Conservation (phyloP, 768 basidiomycete species). For the Galerina marginata region DNA sequence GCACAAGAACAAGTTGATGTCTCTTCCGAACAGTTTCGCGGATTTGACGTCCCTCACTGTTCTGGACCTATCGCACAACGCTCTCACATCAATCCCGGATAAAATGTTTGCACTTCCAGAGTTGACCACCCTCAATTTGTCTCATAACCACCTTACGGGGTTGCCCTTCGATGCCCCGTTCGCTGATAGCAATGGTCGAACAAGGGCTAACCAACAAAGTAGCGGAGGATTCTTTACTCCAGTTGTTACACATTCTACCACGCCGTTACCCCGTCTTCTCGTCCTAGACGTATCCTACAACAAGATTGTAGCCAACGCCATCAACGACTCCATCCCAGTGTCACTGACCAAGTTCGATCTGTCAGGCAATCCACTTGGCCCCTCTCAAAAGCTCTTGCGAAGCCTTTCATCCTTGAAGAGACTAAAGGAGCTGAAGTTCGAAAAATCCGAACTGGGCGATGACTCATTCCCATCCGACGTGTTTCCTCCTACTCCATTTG, state of each 20-base stretch:
- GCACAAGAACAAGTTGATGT: conserved; percentile 71
- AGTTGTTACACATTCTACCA: conserved; percentile 62
- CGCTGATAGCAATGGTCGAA: conserved; percentile 28
- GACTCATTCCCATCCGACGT: conserved; percentile 56
- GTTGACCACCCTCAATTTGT: conserved; percentile 69
- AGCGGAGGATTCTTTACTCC: conserved; percentile 69
- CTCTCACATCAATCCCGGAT: conserved; percentile 62
- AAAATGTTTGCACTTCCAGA: conserved; percentile 73
- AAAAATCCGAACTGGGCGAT: conserved; percentile 63
- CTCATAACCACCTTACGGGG: conserved; percentile 67
- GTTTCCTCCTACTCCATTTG: conserved; percentile 49
- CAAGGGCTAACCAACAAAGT: conserved; percentile 34
- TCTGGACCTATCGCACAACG: conserved; percentile 79
- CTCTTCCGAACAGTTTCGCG: conserved; percentile 67
- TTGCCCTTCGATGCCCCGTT: conserved; percentile 72
- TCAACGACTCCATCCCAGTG: conserved; percentile 61
- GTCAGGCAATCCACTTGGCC: conserved; percentile 69
- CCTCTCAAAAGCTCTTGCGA: conserved; percentile 47
- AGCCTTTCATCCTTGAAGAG: conserved; percentile 51
- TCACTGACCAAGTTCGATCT: conserved; percentile 64
- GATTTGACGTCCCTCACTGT: conserved; percentile 70
- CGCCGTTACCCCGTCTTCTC: conserved; percentile 70
- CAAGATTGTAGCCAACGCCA: conserved; percentile 55
- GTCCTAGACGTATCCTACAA: conserved; percentile 72
- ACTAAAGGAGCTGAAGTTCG: conserved; percentile 62